Base-by-base conservation (phyloP, 2,329 filamentous ascomycete genomes). In the Fusarium subglutinans region DNA sequence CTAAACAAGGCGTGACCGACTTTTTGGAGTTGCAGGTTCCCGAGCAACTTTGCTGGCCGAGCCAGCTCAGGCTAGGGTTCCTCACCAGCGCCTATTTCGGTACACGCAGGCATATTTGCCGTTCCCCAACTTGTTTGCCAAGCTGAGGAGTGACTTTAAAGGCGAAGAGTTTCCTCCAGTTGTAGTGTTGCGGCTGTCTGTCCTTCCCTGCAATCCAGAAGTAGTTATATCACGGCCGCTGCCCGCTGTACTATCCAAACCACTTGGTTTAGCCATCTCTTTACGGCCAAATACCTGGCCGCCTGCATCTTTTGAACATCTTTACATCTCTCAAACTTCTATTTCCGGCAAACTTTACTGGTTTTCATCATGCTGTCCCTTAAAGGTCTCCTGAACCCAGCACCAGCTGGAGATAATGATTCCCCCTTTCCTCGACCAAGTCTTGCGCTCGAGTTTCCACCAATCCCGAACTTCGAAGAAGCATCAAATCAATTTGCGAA, bases 361-460 rank as follows among this genome's bases (percentile, higher is more conserved):
- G 51, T 50, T 43, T 15, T 37, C 78, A 81, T 77, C 78, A 93
- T 93, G 91, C 81, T 92, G 69, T 90, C 91, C 54, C 86, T 93
- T 74, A 86, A 89, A 43, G 91, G 89, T 73, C 86, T 93, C 77
- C 88, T 93, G 79, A 93, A 93, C 79, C 91, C 91, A 75, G 81
- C 85, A 58, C 85, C 87, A 70, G 80, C 86, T 65, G 82, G 83
- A 72, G 79, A 81, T 61, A 76, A 84, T 81, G 79, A 81, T 58
- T 43, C 59, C 47, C 55, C 66, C 40, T 73, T 71, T 43, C 83
- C 84, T 75, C 83, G 81, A 73, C 83, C 79, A 73, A 86, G 80
- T 81, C 82, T 84, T 50, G 54, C 73, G 24, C 63, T 66, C 59
- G 67, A 78, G 41, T 70, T 74, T 64, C 71, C 70, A 43, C 63